Evolutionary conservation across 352 stramenopile genomes (phyloP), one percentile per base, ranked within the genome.

Genomic region (Phytophthora nicotianae): DNA sequence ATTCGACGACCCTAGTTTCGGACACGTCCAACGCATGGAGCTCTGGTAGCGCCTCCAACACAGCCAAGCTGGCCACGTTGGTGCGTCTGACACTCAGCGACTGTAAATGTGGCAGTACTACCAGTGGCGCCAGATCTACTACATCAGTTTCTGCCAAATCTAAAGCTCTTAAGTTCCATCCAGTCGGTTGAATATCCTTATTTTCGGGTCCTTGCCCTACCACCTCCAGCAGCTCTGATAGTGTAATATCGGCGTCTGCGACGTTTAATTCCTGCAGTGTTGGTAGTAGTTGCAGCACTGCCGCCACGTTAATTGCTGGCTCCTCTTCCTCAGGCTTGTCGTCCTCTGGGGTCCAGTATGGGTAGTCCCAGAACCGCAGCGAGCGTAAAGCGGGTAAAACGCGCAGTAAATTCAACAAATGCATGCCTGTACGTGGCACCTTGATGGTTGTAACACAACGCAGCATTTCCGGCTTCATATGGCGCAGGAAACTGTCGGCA

Each of bases 351-450:
- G 53, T 68, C 61, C 68, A 75, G 38, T 75, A 77, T 24, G 68
- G 69, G 54, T 75, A 81, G 38, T 70, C 72, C 66, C 65, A 85
- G 53, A 85, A 84, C 27, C 64, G 58, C 41, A 81, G 58, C 21
- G 62, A 64, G 13, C 45, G 59, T 16, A 80, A 37, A 29, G 58
- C 65, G 16, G 65, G 69, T 46, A 79, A 50, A 50, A 58, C 71
- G 20, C 69, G 57, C 53, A 84, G 38, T 9, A 84, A 66, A 50
- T 65, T 65, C 3, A 84, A 60, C 26, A 84, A 50, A 43, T 76
- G 70, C 50, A 79, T 68, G 33, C 69, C 73, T 16, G 75, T 77
- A n/a, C 72, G 62, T 23, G 75, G 73, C 4, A 78, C 68, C 37
- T 50, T 68, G 55, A 74, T 45, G 20, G 21, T 33, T 21, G 68